A percentile compares a stretch with the other conserved stretches of the same genome.
Conservation (phyloP, 163 green algal species). For the Dunaliella salina region DNA sequence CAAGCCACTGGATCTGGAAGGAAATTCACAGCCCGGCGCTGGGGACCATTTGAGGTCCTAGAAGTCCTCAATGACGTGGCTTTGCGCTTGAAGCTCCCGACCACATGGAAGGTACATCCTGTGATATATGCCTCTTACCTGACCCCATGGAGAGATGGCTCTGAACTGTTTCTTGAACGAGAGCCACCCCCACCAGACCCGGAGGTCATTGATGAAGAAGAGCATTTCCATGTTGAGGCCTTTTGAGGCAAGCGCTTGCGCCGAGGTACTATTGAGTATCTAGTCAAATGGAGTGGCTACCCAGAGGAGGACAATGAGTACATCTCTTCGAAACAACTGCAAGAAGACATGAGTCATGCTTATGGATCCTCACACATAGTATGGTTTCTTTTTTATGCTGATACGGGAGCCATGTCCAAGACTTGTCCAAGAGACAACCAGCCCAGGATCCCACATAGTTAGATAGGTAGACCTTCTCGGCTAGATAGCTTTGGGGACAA, state of each 20-base stretch:
- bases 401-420: not conserved
- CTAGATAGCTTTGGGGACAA: not conserved
- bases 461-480: not conserved
- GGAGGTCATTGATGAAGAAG: constrained; percentile 1
- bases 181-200: constrained; percentile 9
- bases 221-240: not conserved
- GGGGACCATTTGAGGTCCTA: not conserved
- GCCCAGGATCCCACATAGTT: not conserved
- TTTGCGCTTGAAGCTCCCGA: not conserved
- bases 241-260: not conserved
- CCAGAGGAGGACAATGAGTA: constrained; percentile 2
- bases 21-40: not conserved
- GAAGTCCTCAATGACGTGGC: not conserved
- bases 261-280: constrained; percentile 9
- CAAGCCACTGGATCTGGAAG: not conserved
- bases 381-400: not conserved
- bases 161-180: not conserved
- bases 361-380: not conserved
- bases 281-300: constrained; percentile 13
- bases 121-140: not conserved
- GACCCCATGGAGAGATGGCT: constrained; percentile 1
- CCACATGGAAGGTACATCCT: not conserved
- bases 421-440: not conserved
- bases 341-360: not conserved
- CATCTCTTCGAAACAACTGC: not conserved